Conservation (phyloP, 2,329 filamentous ascomycete species). For the Xylariaceae sp. region DNA sequence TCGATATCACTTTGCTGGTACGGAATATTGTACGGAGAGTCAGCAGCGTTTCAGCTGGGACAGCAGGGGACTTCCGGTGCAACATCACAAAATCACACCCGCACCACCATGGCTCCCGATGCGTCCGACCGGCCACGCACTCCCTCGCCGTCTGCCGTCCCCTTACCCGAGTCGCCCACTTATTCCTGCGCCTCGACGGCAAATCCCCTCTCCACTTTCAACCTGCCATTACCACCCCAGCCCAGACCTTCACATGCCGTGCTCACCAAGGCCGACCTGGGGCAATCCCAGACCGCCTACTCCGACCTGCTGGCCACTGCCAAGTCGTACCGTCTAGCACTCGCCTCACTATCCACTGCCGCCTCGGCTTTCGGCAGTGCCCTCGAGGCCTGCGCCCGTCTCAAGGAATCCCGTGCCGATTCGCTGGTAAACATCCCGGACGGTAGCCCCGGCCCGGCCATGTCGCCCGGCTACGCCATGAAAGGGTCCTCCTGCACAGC, state of each 20-base stretch:
- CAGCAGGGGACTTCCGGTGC: neutral
- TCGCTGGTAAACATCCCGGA: conserved; percentile 38
- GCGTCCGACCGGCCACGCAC: conserved; percentile 36
- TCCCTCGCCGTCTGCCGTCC: conserved; percentile 52
- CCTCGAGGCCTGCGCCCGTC: conserved; percentile 61
- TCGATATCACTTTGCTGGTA: too few relatives aligned
- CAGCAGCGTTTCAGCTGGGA: neutral
- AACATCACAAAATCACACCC: neutral
- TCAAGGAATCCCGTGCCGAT: conserved; percentile 61
- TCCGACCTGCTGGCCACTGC: conserved; percentile 56
- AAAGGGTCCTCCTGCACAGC: conserved; percentile 52
- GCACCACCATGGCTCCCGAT: conserved; percentile 25
- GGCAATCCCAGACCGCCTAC: conserved; percentile 58
- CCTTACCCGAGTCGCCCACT: conserved; percentile 58
- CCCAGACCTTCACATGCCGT: conserved; percentile 54
- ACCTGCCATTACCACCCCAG: conserved; percentile 56
- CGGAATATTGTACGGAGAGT: neutral
- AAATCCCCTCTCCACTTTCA: conserved; percentile 54
- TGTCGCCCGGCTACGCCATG: conserved; percentile 41
- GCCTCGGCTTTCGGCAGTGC: conserved; percentile 60
- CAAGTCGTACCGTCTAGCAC: conserved; percentile 58
- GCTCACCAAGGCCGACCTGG: conserved; percentile 59
- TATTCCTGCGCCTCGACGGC: conserved; percentile 60
- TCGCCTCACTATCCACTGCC: conserved; percentile 55
- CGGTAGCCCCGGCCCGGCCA: conserved; percentile 14